Base-by-base conservation (phyloP, 2,329 filamentous ascomycete species). In the Fusarium virguliforme region DNA sequence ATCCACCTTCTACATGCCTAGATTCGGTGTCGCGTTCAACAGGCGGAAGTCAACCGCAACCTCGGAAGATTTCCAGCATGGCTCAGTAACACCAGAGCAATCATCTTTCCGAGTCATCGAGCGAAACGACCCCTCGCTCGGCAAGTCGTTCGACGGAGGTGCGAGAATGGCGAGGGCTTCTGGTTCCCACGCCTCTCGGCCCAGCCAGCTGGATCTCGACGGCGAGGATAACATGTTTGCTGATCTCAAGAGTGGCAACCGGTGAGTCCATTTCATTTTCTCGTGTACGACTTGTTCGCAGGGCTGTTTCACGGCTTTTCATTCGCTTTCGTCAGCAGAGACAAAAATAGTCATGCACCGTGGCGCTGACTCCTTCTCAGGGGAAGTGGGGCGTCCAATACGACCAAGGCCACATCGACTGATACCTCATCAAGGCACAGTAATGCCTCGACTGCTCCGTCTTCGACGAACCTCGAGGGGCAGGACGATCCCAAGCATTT, bases 381-480 rank as follows among this genome's bases (percentile, higher is more conserved):
- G 75, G 87, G 86, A 78, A 89, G 87, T 81, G 87, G 87, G 72
- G 86, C 87, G 46, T 89, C 88, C 74, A 89, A 89, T 78, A 89
- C 86, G 38, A 90, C 88, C 65, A 88, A 89, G 79, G 86, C 86
- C 65, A 84, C 84, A 56, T 89, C 87, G 59, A 87, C 85, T 71
- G 88, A 90, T 78, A 87, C 86, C 73, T 90, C 88, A 35, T 90
- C 88, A 55, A 85, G 88, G 75, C 86, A 90, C 77, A 90, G 88
- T 78, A 88, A 88, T 79, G 86, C 84, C 58, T 90, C 88, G n/a
- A 90, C 88, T 38, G 83, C 88, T 37, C 87, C 88, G 12, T 90
- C 88, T 4, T 89, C 88, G 4, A 84, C 87, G 57, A 87, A 83
- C 54, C 68, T 79, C 35, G 72, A 69, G 40, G 69, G 72, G 26